Evolutionary conservation across 164 flowering plant species (phyloP), one percentile per base, ranked within the genome.

Genomic region (Stephania yunnanensis): DNA sequence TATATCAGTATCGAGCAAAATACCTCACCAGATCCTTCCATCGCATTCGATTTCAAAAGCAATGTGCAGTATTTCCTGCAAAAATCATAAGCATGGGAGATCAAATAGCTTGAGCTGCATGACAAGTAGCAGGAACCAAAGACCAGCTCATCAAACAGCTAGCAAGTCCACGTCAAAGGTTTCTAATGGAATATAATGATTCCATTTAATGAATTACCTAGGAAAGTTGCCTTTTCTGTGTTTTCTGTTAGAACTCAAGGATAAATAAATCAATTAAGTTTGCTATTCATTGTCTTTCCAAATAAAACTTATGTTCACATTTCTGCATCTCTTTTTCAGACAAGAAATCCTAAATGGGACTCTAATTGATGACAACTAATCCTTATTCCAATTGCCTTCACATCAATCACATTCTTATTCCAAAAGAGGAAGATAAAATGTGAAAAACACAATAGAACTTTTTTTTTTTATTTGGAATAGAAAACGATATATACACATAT

Each of bases 21-120:
- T 83, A 93, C 98, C 94, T 84, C 83, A 72, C 76, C 84, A 74
- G 52, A 46, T 58, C 71, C 84, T 71, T 79, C 80, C 9, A 19
- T 63, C 9, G 80, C 80, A 77, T 79, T 83, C 52, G 82, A 80
- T 80, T 79, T 87, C 80, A 94, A 78, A 78, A 90, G 76, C 82
- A 94, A 73, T 0, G 97, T 84, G 76, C 92, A 84, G 74, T 90
- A 94, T 80, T 94, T 94, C 83, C 98, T 94, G 88, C 80, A 17
- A 61, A 25, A 61, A 61, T 13, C 22, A 58, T 58, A 19, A 58
- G 22, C 65, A 58, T 20, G n/a, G 65, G 65, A 58, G 17, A 20
- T 58, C 65, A 58, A 58, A 58, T n/a, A 20, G 65, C n/a, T 17
- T 17, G 15, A 58, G 20, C 19, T 58, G 64, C 64, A 55, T 17